Base-by-base conservation (phyloP, 2,329 filamentous ascomycete genomes). In the Stenocarpella maydis region DNA sequence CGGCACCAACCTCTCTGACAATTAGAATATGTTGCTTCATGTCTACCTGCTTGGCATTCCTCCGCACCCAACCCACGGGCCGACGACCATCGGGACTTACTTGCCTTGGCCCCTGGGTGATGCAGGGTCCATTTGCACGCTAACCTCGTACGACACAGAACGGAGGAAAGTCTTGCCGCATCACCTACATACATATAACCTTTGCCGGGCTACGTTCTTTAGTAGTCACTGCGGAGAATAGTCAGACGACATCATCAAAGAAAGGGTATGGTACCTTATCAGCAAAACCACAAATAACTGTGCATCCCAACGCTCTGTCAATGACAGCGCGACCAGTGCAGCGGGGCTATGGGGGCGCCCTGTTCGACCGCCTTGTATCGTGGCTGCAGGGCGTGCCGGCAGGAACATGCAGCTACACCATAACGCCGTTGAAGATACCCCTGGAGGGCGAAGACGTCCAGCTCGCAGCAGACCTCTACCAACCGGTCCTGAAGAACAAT, bases 131-230 rank as follows among this genome's bases (percentile, higher is more conserved):
- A 34, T 37, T 37, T 37, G 5, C 34, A 37, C 6, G 34, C 6
- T 37, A 37, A 10, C 2, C 34, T 34, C 4, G 31, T 4, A 34
- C 31, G 31, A 37, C 34, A 37, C 34, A 37, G 9, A 37, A 37
- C 34, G 34, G 34, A 12, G 34, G 10, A 12, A 37, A 7, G 34
- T 37, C 2, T 2, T 37, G 34, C 34, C 34, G 6, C 2, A 12
- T 37, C 34, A 37, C 5, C 6, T 10, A 37, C 6, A 7, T 37
- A 12, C 5, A 37, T 37, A 37, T 2, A 21, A 26, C 1, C 5
- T 10, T 10, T 43, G 15, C 2, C 6, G 43, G 37, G 43, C 14
- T 9, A 2, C 19, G 17, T 15, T 75, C 88, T 17, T n/a, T 15
- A 4, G 24, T 14, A 14, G 19, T 4, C 24, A 8, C 21, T 19